phyloP scores from a whole-genome alignment of 2,329 filamentous ascomycete genomes.

The Cryphonectria radicalis region DNA sequence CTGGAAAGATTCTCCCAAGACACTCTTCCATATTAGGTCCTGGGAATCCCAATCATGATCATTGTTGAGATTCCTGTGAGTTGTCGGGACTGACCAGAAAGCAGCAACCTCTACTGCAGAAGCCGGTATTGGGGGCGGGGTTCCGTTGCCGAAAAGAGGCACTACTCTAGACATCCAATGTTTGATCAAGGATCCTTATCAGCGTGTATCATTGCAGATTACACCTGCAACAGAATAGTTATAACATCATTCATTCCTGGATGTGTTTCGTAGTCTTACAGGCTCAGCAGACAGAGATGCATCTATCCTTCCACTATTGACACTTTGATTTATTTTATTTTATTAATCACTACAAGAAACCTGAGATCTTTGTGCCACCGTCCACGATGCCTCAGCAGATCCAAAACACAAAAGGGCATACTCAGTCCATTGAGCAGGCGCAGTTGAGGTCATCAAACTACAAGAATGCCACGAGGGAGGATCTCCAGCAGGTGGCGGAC shows the following conservation, averaged over 20 bases:
- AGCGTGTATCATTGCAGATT: background rate
- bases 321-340: background rate
- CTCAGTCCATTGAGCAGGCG: background rate
- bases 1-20: no score
- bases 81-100: no score
- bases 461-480: conserved; percentile 15
- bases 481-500: conserved; percentile 2
- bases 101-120: no score
- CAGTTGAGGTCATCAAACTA: background rate
- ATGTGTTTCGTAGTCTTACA: background rate
- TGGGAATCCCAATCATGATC: no score
- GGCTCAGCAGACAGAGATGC: background rate
- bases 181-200: background rate
- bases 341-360: background rate
- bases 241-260: background rate
- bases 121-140: background rate
- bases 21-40: no score
- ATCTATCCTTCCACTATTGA: background rate
- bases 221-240: background rate
- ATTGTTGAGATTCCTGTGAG: no score
- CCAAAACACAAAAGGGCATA: background rate
- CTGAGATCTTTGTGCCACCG: background rate
- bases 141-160: conserved; percentile 2
- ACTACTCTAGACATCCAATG: background rate
- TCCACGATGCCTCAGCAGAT: background rate